Base-by-base conservation (phyloP, 805 yeast genomes). In the Teunomyces tritomae region DNA sequence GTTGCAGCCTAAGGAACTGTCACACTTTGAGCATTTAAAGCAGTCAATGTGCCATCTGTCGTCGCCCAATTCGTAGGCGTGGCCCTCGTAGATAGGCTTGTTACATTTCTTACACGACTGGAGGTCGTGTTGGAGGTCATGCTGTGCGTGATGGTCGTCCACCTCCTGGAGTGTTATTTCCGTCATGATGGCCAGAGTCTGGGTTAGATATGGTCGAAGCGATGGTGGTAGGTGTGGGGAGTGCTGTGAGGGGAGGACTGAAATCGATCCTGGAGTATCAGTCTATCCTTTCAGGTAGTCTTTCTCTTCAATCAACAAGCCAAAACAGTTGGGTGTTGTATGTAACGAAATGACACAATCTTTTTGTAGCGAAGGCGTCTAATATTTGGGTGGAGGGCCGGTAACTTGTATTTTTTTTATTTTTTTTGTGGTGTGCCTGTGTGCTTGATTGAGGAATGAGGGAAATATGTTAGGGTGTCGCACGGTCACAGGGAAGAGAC, bases 21-120 rank as follows among this genome's bases (percentile, higher is more conserved):
- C 74, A 66, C 99, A 94, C 56, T 85, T 85, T 46, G 95, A 86
- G 67, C 99, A 94, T 41, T 83, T 77, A 68, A 94, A 94, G 68
- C 99, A 94, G 52, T 86, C 79, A 48, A 89, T 86, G 65, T 94
- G 99, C 99, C 99, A 94, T 54, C 96, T 81, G 62, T 89, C 92
- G 43, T 87, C 95, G 20, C 96, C 96, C 43, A 92, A 73, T 63
- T 92, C 98, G 63, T 89, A 94, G 2, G 98, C 98, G 54, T 91
- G 95, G 28, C 97, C 97, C 58, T 89, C 96, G 14, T 79, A 79
- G 43, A 92, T 87, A 26, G 85, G 64, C 14, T 53, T 54, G 48
- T 58, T 57, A 52, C 78, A 73, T 51, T 70, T 70, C 47, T 73
- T 73, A 52, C 78, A 73, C 29, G 64, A 51, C 54, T 70, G 73